phyloP scores from a whole-genome alignment of 495 filamentous ascomycete genomes.

The Ascobolus immersus region DNA sequence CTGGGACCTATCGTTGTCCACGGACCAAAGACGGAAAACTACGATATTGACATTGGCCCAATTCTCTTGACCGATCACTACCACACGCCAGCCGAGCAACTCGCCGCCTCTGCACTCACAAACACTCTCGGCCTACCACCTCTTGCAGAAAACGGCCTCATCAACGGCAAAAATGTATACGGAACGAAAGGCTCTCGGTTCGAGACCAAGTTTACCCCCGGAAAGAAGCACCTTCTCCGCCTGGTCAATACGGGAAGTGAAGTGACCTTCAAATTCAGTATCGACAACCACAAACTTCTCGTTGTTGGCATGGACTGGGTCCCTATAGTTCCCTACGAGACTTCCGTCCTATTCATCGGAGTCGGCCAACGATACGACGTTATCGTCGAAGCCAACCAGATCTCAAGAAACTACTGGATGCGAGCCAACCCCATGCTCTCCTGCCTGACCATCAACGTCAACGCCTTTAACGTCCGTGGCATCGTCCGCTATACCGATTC shows the following conservation, averaged over 20 bases:
- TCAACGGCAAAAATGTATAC: constrained; percentile 19
- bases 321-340: constrained; percentile 24
- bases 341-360: constrained; percentile 25
- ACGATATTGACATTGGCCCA: constrained; percentile 26
- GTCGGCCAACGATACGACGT: constrained; percentile 48
- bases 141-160: constrained; percentile 14
- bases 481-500: constrained; percentile 28
- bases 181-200: no score
- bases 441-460: constrained; percentile 22
- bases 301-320: constrained; percentile 22
- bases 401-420: constrained; percentile 54
- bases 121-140: background rate
- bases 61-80: constrained; percentile 21
- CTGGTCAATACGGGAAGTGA: no score
- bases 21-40: constrained; percentile 22
- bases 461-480: constrained; percentile 26
- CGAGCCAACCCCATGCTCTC: constrained; percentile 27
- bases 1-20: constrained; percentile 46
- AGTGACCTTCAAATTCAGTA: no score
- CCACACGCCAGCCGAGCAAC: constrained; percentile 13
- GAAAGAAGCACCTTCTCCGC: no score
- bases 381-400: constrained; percentile 39
- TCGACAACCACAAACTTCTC: constrained; percentile 18
- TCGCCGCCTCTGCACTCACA: constrained; percentile 12
- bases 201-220: no score